Conservation (phyloP, 1,284 basidiomycete species). For the Pholiota adiposa region DNA sequence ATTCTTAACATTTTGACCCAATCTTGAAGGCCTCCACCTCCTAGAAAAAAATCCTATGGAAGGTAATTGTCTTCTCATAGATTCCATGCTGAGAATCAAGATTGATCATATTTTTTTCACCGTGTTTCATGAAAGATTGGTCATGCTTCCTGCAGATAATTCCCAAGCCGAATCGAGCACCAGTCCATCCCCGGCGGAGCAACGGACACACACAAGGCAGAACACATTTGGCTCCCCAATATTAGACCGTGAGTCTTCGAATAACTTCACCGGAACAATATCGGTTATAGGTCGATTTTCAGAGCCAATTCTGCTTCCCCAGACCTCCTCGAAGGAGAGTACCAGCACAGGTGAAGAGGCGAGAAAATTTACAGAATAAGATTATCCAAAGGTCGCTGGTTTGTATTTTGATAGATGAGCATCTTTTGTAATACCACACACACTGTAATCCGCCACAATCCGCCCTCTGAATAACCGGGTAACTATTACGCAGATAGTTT, state of each 20-base stretch:
- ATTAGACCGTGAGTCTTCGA: background rate
- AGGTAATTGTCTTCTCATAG: background rate
- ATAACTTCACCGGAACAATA: too few species aligned
- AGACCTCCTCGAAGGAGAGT: too few species aligned
- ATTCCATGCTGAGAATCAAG: background rate
- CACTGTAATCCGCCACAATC: too few species aligned
- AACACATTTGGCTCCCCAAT: slow-evolving; percentile 3
- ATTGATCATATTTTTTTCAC: background rate
- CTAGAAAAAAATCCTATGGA: slow-evolving; percentile 14
- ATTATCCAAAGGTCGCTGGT: too few species aligned
- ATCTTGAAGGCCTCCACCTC: slow-evolving; percentile 17
- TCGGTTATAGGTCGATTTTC: too few species aligned
- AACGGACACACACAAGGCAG: slow-evolving; percentile 1
- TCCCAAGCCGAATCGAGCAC: background rate
- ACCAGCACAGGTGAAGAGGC: too few species aligned
- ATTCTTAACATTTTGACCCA: background rate
- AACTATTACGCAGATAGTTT: too few species aligned
- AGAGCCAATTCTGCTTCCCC: too few species aligned
- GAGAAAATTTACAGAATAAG: too few species aligned
- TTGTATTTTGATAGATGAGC: too few species aligned
- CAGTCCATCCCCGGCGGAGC: background rate
- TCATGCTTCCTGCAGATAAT: background rate
- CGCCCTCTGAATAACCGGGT: too few species aligned
- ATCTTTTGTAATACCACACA: too few species aligned
- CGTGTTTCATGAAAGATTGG: slow-evolving; percentile 4